These are phyloP conservation scores for Nemania abortiva DNA, from an alignment of 2,329 filamentous ascomycete species.

Conservation along the genomic window DNA sequence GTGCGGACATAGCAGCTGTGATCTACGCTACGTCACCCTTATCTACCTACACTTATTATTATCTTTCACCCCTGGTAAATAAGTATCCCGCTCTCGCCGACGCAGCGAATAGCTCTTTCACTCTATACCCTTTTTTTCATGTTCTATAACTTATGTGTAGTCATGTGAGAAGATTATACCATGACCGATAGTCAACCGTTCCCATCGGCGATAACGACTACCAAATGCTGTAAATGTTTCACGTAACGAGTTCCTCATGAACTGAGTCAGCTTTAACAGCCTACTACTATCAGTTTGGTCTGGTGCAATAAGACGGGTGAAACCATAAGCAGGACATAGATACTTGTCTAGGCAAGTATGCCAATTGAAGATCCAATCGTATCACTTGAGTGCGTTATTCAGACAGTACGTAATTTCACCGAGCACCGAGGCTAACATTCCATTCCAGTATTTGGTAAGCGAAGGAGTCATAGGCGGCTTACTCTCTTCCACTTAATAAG, in stretches of 20 bases:
- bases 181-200: too few relatives aligned
- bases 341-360: neutral
- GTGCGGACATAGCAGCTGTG: neutral
- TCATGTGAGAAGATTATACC: neutral
- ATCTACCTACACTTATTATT: neutral
- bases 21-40: neutral
- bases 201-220: too few relatives aligned
- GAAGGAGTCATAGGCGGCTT: constrained; percentile 14
- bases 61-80: neutral
- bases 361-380: neutral
- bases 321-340: neutral
- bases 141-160: neutral
- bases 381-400: neutral
- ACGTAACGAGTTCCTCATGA: neutral
- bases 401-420: neutral
- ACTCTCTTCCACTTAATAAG: neutral
- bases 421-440: neutral
- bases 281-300: too few relatives aligned
- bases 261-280: neutral
- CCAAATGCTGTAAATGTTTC: too few relatives aligned
- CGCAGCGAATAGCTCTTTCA: neutral
- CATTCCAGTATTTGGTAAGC: constrained; percentile 9
- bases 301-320: neutral
- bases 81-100: neutral
- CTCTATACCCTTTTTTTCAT: neutral